A percentile compares a stretch with the other conserved stretches of the same genome.
These are phyloP conservation scores for Yamadazyma friedrichii DNA, from an alignment of 1,139 yeast genomes.

Conservation along the genomic window DNA sequence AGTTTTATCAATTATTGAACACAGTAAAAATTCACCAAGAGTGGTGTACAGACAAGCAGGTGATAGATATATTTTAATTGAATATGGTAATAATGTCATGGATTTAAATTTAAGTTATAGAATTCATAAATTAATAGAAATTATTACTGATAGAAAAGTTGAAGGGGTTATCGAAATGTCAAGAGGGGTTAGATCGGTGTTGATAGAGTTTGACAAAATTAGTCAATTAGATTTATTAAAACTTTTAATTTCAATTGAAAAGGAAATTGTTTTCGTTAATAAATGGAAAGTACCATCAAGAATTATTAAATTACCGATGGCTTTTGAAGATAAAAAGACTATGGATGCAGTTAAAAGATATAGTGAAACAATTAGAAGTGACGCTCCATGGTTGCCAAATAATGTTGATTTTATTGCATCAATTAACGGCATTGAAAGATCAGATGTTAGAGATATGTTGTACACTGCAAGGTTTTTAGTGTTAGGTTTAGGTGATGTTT, in stretches of 20 bases:
- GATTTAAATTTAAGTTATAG: conserved; percentile 84
- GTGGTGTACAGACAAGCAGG: conserved; percentile 95
- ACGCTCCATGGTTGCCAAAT: conserved; percentile 97
- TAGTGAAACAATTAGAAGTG: conserved; percentile 86
- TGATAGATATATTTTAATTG: conserved; percentile 86
- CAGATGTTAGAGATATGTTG: conserved; percentile 76
- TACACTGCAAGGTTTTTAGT: conserved; percentile 90
- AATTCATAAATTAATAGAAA: conserved; percentile 75
- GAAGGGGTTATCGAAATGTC: conserved; percentile 91
- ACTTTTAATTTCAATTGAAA: conserved; percentile 70
- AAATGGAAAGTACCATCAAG: conserved; percentile 87
- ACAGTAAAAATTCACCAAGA: conserved; percentile 56
- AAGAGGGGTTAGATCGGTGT: conserved; percentile 92
- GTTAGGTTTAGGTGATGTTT: conserved; percentile 94
- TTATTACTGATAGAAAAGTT: conserved; percentile 64
- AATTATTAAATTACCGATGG: conserved; percentile 86
- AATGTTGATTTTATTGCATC: conserved; percentile 92
- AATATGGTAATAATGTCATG: conserved; percentile 86
- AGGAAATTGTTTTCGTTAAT: conserved; percentile 67
- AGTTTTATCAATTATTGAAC: conserved; percentile 50
- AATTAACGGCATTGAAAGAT: conserved; percentile 77
- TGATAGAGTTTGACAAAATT: conserved; percentile 73
- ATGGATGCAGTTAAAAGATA: conserved; percentile 87
- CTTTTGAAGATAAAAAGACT: conserved; percentile 89
- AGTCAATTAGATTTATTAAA: conserved; percentile 62